phyloP scores from a whole-genome alignment of 2,329 filamentous ascomycete species.

The Didymella glomerata region DNA sequence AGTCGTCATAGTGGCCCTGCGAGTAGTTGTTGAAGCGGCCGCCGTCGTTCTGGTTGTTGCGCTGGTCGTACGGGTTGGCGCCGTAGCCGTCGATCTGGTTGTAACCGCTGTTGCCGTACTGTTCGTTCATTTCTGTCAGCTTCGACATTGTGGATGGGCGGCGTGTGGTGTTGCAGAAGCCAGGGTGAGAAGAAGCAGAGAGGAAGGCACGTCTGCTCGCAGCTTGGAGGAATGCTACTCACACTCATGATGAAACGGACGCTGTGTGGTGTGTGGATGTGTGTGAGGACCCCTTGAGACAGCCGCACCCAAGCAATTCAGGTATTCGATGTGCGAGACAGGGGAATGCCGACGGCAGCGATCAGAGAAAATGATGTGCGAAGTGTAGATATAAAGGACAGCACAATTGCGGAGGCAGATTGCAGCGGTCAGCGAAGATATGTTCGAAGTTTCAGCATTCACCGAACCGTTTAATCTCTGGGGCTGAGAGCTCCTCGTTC shows the following conservation, averaged over 20 bases:
- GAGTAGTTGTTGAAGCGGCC: constrained; percentile 66
- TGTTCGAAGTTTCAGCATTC: constrained; percentile 23
- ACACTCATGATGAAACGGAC: constrained; percentile 53
- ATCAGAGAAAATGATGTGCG: constrained; percentile 5
- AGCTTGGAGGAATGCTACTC: constrained; percentile 34
- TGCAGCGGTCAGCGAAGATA: constrained; percentile 23
- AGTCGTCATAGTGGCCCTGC: constrained; percentile 48
- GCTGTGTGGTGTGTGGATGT: constrained; percentile 43
- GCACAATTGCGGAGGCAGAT: constrained; percentile 6
- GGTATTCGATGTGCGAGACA: constrained; percentile 16
- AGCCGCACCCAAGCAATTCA: constrained; percentile 25
- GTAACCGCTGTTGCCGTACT: constrained; percentile 54
- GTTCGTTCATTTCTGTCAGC: constrained; percentile 41
- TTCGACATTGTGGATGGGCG: constrained; percentile 10
- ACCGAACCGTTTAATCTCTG: constrained; percentile 14
- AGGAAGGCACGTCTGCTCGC: constrained; percentile 18
- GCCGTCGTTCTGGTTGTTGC: constrained; percentile 50
- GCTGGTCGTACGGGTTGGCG: constrained; percentile 56
- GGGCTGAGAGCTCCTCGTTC: constrained; percentile 19
- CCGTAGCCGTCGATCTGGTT: constrained; percentile 53
- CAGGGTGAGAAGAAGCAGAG: constrained; percentile 16
- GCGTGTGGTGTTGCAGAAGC: constrained; percentile 17
- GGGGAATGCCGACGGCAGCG: constrained; percentile 15
- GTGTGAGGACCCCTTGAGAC: constrained; percentile 48
- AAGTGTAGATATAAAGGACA: constrained; percentile 7